phyloP scores from a whole-genome alignment of 306 rosid species.

The Corylus heterophylla region DNA sequence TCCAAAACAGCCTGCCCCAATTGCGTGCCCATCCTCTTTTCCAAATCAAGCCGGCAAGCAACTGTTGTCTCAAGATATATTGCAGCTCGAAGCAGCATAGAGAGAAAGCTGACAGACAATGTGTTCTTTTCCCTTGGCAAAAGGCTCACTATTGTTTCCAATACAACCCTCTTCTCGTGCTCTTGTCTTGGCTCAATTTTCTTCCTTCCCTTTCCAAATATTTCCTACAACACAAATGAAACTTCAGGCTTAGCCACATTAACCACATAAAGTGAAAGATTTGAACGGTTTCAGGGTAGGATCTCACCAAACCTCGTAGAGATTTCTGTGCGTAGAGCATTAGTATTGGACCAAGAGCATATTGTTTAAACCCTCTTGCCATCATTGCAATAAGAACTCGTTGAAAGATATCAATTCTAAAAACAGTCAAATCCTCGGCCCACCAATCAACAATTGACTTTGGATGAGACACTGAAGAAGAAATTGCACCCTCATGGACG shows the following conservation, averaged over 20 bases:
- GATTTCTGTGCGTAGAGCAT: constrained; percentile 99
- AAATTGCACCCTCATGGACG: constrained; percentile 36
- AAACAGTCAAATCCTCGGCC: constrained; percentile 91
- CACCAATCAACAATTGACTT: constrained; percentile 85
- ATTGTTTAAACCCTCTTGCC: constrained; percentile 89
- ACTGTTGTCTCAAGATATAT: constrained; percentile 85
- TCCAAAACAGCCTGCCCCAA: constrained; percentile 79
- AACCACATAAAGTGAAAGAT: constrained; percentile 3
- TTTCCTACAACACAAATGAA: constrained; percentile 49
- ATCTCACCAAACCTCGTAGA: constrained; percentile 97
- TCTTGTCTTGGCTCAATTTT: constrained; percentile 68
- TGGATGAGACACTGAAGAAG: constrained; percentile 47
- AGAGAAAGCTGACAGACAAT: constrained; percentile 89
- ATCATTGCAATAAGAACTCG: constrained; percentile 91
- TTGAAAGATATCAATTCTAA: constrained; percentile 88
- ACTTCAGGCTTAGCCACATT: constrained; percentile 16
- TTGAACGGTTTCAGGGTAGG: constrained; percentile 32
- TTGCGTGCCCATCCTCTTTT: constrained; percentile 78
- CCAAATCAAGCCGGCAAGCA: constrained; percentile 93
- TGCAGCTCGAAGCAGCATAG: constrained; percentile 83
- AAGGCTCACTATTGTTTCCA: constrained; percentile 89
- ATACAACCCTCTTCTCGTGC: constrained; percentile 86
- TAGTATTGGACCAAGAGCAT: constrained; percentile 79
- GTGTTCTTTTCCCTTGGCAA: constrained; percentile 78
- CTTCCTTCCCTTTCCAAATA: constrained; percentile 79